Evolutionary conservation across 192 early-diverging fungal species (phyloP), one percentile per base, ranked within the genome.

Genomic region (Coemansia pectinata): DNA sequence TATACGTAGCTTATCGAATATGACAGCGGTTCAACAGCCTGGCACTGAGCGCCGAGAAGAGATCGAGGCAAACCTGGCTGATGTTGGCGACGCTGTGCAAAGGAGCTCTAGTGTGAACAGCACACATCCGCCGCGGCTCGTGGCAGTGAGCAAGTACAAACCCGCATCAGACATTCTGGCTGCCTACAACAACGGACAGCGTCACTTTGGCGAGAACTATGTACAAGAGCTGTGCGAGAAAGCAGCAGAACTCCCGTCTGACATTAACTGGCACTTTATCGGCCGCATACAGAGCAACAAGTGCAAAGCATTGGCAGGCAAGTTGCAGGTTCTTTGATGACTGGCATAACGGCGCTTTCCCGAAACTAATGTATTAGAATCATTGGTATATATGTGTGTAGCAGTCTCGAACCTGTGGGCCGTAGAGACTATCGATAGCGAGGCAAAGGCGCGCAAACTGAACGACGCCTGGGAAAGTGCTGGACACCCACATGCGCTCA

Each of bases 251-350:
- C 81, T 98, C 17, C 95, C 96, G 33, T 38, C 69, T 14, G 95
- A 97, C 84, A 97, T 99, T 70, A 63, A 89, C 63, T 99, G 97
- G 97, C 97, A 99, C 78, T 99, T 98, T 78, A 97, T 97, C 65
- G 97, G 96, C 8, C 81, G 89, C 8, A 77, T 99, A n/a, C 97
- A 99, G 77, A 92, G 90, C 75, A 99, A 99, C 90, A 99, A 99
- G 73, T 95, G 93, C 84, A 98, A 97, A 72, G 66, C 80, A 14
- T 83, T 99, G 17, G 93, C 94, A 48, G 77, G 86, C 86, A 84
- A 55, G 48, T 50, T 25, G 19, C n/a, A 19, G 0, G 7, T 19
- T 50, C 3, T 23, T 50, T 19, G 4, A 19, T 50, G 48, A 11
- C 48, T 50, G 48, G 3, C 48, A 23, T 19, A 23, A 11, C 48